Percentiles rank a stretch among this genome's conserved stretches.
Conservation (phyloP, 176 grass and related monocot genomes). For the Hyparrhenia diplandra region DNA sequence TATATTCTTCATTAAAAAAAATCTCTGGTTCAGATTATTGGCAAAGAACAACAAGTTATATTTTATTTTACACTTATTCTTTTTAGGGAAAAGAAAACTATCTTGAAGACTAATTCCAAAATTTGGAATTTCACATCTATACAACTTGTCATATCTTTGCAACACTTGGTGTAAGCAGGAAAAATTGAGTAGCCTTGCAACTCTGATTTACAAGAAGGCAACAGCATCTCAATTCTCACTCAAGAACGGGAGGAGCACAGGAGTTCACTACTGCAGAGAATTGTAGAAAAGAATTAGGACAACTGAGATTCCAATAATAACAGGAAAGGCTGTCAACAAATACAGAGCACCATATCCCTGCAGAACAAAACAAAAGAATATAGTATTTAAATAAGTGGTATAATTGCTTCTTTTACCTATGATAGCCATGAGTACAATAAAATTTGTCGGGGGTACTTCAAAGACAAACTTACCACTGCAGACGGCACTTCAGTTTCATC, state of each 20-base stretch:
- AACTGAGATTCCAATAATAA: slow-evolving; percentile 80
- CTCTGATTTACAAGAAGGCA: slow-evolving; percentile 19
- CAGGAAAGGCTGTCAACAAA: slow-evolving; percentile 75
- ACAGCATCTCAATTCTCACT: not conserved
- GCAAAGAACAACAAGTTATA: not conserved
- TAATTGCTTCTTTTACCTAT: not conserved
- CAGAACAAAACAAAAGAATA: slow-evolving; percentile 21
- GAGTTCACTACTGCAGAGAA: slow-evolving; percentile 65
- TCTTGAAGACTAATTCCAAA: not conserved
- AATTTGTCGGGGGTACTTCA: not conserved
- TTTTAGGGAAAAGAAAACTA: not conserved
- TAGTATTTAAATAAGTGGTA: not conserved
- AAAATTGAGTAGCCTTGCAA: not conserved
- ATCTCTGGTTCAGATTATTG: not conserved
- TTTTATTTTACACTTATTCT: not conserved
- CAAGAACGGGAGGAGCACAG: slow-evolving; percentile 3
- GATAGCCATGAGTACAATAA: not conserved
- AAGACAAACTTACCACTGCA: slow-evolving; percentile 59
- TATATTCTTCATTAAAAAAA: not conserved
- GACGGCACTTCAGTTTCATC: slow-evolving; percentile 76
- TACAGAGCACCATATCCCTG: slow-evolving; percentile 96
- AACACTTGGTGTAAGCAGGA: not conserved
- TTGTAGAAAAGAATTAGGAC: slow-evolving; percentile 96
- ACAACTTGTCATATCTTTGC: not conserved
- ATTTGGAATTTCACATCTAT: not conserved